These are phyloP conservation scores for Annulohypoxylon bovei DNA, from an alignment of 495 filamentous ascomycete genomes.

Conservation along the genomic window DNA sequence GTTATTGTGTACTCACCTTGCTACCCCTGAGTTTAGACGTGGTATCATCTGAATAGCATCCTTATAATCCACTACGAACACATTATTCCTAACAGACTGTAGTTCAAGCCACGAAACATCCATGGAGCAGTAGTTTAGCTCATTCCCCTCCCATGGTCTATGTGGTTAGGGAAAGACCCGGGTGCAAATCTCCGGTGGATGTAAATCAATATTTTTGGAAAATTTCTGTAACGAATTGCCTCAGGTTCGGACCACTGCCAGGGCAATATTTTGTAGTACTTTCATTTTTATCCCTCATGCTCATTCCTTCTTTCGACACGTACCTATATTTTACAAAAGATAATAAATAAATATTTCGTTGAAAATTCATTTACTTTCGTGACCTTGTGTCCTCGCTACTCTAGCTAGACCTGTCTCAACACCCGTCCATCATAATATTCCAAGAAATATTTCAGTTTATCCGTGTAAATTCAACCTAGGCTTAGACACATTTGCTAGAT, in stretches of 20 bases:
- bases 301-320: too few species aligned
- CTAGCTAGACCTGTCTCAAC: too few species aligned
- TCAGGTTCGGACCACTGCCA: neutral
- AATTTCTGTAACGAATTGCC: neutral
- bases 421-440: too few species aligned
- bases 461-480: neutral
- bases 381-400: neutral
- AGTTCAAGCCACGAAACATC: neutral
- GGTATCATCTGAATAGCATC: neutral
- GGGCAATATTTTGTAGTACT: neutral
- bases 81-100: neutral
- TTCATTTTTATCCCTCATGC: neutral
- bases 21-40: neutral
- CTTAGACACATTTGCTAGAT: neutral
- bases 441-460: neutral
- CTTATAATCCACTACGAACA: neutral
- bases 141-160: neutral
- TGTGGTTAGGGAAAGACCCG: conserved; percentile 4
- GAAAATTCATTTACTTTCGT: neutral
- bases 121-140: conserved; percentile 13
- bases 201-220: neutral
- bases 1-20: neutral
- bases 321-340: neutral
- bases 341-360: neutral
- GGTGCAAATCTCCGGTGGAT: conserved; percentile 14